phyloP scores from a whole-genome alignment of 2,329 filamentous ascomycete genomes.

The Colletotrichum acutatum region DNA sequence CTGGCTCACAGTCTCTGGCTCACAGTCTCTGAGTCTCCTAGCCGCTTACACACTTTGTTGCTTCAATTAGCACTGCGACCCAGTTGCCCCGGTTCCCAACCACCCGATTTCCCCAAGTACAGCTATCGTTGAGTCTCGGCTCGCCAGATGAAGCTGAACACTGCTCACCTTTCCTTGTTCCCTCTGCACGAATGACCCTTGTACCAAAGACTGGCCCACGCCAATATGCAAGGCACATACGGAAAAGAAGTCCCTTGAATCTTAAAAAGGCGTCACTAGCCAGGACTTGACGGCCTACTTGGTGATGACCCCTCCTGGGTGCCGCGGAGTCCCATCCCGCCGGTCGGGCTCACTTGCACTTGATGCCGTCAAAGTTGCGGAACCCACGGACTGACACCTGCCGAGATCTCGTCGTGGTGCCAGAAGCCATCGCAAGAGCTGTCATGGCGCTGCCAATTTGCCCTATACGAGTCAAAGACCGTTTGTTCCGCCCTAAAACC shows the following conservation, averaged over 20 bases:
- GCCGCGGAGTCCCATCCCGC: constrained; percentile 4
- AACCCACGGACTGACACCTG: constrained; percentile 13
- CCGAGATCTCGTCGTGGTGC: not conserved
- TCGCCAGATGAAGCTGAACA: constrained; percentile 2
- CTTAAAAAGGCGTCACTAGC: not conserved
- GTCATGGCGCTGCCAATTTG: not conserved
- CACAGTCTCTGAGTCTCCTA: too few relatives aligned
- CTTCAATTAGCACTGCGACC: constrained; percentile 18
- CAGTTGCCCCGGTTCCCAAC: constrained; percentile 17
- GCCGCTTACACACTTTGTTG: not conserved
- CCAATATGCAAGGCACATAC: constrained; percentile 14
- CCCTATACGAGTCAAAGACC: not conserved
- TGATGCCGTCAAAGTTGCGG: constrained; percentile 15
- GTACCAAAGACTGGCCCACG: not conserved
- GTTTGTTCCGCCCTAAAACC: not conserved
- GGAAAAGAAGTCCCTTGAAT: not conserved
- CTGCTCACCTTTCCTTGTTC: not conserved
- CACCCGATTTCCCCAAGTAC: constrained; percentile 17
- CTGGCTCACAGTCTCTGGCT: too few relatives aligned
- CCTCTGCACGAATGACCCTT: constrained; percentile 3
- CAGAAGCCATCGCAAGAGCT: not conserved
- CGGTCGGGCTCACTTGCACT: not conserved
- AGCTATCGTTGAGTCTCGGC: not conserved
- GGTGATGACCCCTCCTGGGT: not conserved
- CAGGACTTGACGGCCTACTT: constrained; percentile 22